Base-by-base conservation (phyloP, 495 filamentous ascomycete species). In the Letharia columbiana region DNA sequence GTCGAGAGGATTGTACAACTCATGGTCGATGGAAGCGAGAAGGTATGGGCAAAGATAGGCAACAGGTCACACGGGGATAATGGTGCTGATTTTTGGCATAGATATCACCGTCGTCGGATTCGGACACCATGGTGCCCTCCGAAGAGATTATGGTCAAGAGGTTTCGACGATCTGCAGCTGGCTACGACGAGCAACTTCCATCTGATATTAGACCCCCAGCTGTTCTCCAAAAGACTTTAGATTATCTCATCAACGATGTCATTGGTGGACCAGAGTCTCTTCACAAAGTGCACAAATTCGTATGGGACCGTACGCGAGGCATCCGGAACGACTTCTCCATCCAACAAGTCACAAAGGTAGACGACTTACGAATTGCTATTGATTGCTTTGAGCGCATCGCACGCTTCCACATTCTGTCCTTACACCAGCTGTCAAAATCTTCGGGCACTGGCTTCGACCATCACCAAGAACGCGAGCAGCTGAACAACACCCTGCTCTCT, bases 321-420 rank as follows among this genome's bases (percentile, higher is more conserved):
- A 88, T 99, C 65, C 86, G 95, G 40, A 93, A 94, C 68, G 95
- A 99, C 73, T 95, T 97, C 70, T 92, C 91, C 2, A 90, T 96
- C 61, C 91, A 96, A 70, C 86, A 90, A 69, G 79, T 91, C 42
- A 86, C 86, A 0, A 83, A 86, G 11, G 82, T 87, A 59, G 80
- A 84, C 47, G 80, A 87, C 67, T 83, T 91, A n/a, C 79, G 83
- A 42, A 81, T 81, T 15, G 84, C 85, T 6, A 85, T 96, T 1
- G 86, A 88, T 47, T 95, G 91, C 71, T 87, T 95, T 49, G 94
- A 98, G 75, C 84, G 87, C 20, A 96, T 96, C 63, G 88, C 90
- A 20, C 88, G 95, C 47, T 96, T 97, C 65, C 95, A 98, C 71
- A 92, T 96, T 50, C 78, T 91, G 4, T 87, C 91, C 7, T 80